Evolutionary conservation across 2,329 filamentous ascomycete genomes (phyloP).

Genomic region (Aureobasidium mangrovei): DNA sequence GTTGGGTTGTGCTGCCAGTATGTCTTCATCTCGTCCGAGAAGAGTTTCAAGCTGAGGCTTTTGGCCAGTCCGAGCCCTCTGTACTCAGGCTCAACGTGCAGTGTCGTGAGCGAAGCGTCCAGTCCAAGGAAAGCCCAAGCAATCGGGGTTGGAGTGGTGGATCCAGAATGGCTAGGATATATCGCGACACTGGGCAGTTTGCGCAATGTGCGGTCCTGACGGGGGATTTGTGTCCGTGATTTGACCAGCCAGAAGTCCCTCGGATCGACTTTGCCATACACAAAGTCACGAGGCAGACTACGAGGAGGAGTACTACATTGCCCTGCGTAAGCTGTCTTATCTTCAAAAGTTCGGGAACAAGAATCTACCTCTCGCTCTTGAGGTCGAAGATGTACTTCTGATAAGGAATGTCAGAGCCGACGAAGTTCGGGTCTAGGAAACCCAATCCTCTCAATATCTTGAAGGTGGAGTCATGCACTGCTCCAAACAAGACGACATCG

Average conservation of each 20-base stretch:
- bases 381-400: constrained; percentile 18
- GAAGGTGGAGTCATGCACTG: constrained; percentile 23
- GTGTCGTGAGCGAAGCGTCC: constrained; percentile 52
- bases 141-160: constrained; percentile 45
- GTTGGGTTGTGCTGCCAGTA: constrained; percentile 23
- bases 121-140: constrained; percentile 58
- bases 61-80: constrained; percentile 57
- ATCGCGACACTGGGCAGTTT: constrained; percentile 32
- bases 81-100: constrained; percentile 53
- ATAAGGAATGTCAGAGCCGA: constrained; percentile 12
- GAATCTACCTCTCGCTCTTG: not conserved
- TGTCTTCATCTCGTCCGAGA: constrained; percentile 41
- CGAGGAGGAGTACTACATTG: not conserved
- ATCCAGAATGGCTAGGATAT: constrained; percentile 22
- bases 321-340: not conserved
- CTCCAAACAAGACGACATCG: constrained; percentile 22
- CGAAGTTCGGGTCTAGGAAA: constrained; percentile 18
- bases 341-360: not conserved
- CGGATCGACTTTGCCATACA: constrained; percentile 46
- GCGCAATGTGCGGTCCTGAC: constrained; percentile 40
- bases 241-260: constrained; percentile 50
- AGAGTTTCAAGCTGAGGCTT: constrained; percentile 48
- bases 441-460: constrained; percentile 18
- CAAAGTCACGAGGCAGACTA: constrained; percentile 36
- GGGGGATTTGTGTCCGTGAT: constrained; percentile 47